Percentiles rank a stretch among this genome's conserved stretches.
Evolutionary conservation across 2,329 filamentous ascomycete species (phyloP).

Genomic region (Uncinocarpus reesii): DNA sequence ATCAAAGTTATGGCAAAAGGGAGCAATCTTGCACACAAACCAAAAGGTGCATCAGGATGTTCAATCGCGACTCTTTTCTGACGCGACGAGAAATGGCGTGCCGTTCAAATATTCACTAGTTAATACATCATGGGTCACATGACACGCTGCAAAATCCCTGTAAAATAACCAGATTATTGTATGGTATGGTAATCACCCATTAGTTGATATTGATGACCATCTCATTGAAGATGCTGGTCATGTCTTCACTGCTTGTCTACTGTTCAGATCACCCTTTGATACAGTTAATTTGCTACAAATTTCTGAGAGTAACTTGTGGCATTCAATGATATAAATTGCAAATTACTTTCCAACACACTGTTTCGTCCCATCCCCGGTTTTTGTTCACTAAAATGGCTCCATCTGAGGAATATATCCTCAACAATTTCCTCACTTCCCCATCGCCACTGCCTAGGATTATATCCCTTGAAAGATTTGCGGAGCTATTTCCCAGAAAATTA

Average conservation of each 20-base stretch:
- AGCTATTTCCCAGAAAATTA: conserved; percentile 60
- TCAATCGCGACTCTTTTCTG: not conserved
- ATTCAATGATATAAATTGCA: no score
- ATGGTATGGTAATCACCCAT: not conserved
- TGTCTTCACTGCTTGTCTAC: no score
- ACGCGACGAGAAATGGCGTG: conserved; percentile 4
- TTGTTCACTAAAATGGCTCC: conserved; percentile 60
- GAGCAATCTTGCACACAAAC: no score
- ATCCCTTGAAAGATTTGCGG: conserved; percentile 63
- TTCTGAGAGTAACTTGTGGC: no score
- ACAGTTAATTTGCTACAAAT: no score
- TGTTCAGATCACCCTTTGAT: no score
- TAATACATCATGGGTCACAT: conserved; percentile 3
- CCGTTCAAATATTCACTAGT: not conserved
- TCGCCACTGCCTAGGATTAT: conserved; percentile 63
- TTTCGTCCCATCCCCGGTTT: not conserved
- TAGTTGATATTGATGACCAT: no score
- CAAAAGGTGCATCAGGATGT: no score
- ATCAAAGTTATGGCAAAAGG: no score
- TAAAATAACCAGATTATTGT: not conserved
- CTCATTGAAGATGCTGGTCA: no score
- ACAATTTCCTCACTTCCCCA: conserved; percentile 67
- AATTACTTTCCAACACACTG: not conserved
- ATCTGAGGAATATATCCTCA: conserved; percentile 63
- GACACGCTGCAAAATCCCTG: not conserved